Base-by-base conservation (phyloP, 2,329 filamentous ascomycete species). In the Fusarium sp. region DNA sequence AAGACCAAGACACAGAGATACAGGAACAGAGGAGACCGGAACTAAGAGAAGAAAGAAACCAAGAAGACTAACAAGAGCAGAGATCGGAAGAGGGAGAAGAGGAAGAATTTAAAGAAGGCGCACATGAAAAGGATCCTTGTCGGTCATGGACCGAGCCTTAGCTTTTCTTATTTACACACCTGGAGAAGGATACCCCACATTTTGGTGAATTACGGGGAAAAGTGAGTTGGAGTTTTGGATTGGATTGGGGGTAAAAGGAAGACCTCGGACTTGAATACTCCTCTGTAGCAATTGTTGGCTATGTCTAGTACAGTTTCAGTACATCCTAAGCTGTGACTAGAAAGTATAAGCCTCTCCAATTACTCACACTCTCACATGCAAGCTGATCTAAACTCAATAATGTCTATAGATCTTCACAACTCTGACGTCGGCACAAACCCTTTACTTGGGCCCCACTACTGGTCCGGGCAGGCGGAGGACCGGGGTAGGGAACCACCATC, bases 381-480 rank as follows among this genome's bases (percentile, higher is more conserved):
- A 66, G 38, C 11, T 43, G 38, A 22, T 8, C 22, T n/a, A 43
- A 29, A 20, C 52, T 15, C 16, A 34, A 10, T 42, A n/a, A 29
- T 46, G 20, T 15, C 32, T 22, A 20, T 18, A 30, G 25, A 20
- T 22, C 29, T 49, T 59, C 20, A 66, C 20, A 59, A 53, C 63
- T 59, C 68, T 71, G 68, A 70, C 68, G 68, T 70, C 58, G 60
- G 54, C 50, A 53, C 38, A 53, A 52, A 43, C 34, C 43, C 63
- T 50, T 49, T 22, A 51, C 30, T 40, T 51, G 27, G 45, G 68
- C 55, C 53, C 68, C 68, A 72, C 66, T 51, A 71, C 63, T 68
- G 61, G 62, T 60, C 73, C 73, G 73, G 73, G 73, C 73, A 75
- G 73, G 66, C 71, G 73, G 73, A 75, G 73, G 68, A 66, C 73